These are phyloP conservation scores for Leucocoprinus leucothites DNA, from an alignment of 768 basidiomycete genomes.

Conservation along the genomic window DNA sequence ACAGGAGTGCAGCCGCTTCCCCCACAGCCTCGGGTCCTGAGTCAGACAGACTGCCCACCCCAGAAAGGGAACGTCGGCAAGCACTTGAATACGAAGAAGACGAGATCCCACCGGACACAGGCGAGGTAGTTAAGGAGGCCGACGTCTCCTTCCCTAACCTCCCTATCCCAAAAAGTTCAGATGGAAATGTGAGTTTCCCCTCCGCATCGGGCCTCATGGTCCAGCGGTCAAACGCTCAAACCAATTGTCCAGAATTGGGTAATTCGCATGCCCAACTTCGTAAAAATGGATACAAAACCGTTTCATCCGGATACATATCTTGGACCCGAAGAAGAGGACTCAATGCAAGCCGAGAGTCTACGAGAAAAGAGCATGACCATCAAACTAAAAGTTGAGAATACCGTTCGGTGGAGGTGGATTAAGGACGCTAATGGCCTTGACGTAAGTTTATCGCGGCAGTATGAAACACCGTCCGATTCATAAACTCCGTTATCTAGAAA, in stretches of 20 bases:
- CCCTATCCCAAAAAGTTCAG: slow-evolving; percentile 74
- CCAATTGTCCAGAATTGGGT: slow-evolving; percentile 73
- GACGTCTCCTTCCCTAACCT: slow-evolving; percentile 84
- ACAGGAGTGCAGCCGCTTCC: slow-evolving; percentile 31
- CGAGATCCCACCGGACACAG: slow-evolving; percentile 51
- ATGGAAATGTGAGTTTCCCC: slow-evolving; percentile 64
- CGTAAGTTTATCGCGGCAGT: slow-evolving; percentile 45
- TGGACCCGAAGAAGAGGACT: slow-evolving; percentile 74
- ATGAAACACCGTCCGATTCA: background rate
- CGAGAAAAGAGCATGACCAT: slow-evolving; percentile 82
- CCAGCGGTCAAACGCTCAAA: slow-evolving; percentile 2
- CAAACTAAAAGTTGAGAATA: slow-evolving; percentile 90
- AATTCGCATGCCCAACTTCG: slow-evolving; percentile 90
- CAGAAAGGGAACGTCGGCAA: slow-evolving; percentile 59
- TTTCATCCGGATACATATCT: slow-evolving; percentile 87
- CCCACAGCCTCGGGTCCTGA: slow-evolving; percentile 50
- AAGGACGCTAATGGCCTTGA: slow-evolving; percentile 72
- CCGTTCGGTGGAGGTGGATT: slow-evolving; percentile 93
- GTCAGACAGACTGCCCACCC: slow-evolving; percentile 66
- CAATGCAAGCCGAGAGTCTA: slow-evolving; percentile 52
- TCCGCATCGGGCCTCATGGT: background rate
- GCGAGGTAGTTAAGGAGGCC: slow-evolving; percentile 54
- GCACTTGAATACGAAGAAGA: slow-evolving; percentile 83
- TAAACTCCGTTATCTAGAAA: slow-evolving; percentile 40
- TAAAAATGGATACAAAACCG: slow-evolving; percentile 85